Conservation (phyloP, 306 rosid species). For the Rosa rugosa region DNA sequence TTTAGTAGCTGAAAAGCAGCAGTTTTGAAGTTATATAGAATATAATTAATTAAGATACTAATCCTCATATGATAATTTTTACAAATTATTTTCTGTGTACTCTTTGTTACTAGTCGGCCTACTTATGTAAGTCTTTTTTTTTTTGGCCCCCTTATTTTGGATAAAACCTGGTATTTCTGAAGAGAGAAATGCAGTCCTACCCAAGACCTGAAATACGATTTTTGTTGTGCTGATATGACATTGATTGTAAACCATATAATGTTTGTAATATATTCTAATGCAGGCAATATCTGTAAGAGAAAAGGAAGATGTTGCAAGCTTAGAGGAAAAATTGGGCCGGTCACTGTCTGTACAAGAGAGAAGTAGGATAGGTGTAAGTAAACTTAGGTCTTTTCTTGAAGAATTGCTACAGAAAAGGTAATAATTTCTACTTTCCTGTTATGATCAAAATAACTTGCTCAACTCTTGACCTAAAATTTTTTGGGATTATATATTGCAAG, state of each 20-base stretch:
- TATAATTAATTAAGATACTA: not conserved
- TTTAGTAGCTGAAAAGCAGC: not conserved
- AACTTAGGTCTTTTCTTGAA: constrained; percentile 78
- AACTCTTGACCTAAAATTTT: constrained; percentile 22
- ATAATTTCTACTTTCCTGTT: not conserved
- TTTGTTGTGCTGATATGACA: not conserved
- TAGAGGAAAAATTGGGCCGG: constrained; percentile 85
- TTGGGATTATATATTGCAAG: constrained; percentile 47
- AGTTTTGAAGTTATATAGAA: not conserved
- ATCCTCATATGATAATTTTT: not conserved
- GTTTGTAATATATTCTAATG: constrained; percentile 24
- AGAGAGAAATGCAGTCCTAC: not conserved
- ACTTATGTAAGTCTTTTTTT: not conserved
- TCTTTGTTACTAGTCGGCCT: not conserved
- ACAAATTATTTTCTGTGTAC: not conserved
- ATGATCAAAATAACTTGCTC: not conserved
- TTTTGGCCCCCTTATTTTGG: not conserved
- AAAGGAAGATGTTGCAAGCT: constrained; percentile 71
- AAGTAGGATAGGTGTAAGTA: constrained; percentile 92
- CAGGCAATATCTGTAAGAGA: constrained; percentile 83
- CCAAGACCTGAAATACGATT: not conserved
- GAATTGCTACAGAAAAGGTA: constrained; percentile 88
- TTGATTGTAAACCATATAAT: not conserved
- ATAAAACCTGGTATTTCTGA: not conserved
- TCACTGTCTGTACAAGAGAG: constrained; percentile 74